Base-by-base conservation (phyloP, 2,329 filamentous ascomycete species). In the Stemphylium lycopersici region DNA sequence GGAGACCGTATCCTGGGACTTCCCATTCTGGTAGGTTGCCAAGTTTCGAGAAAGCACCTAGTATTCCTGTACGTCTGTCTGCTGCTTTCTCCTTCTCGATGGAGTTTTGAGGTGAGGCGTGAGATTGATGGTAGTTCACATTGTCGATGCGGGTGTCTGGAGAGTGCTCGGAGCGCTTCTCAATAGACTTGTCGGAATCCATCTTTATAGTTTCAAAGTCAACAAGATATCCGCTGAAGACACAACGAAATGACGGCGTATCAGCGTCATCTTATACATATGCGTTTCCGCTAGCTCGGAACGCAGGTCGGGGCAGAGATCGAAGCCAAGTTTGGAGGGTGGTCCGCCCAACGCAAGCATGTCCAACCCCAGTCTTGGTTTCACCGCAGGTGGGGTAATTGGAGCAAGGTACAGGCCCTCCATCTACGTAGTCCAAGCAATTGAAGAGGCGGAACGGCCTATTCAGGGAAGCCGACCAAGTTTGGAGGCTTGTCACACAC, bases 21-120 rank as follows among this genome's bases (percentile, higher is more conserved):
- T 56, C 20, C 56, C 58, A 62, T 39, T 63, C 58, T 38, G 58
- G 61, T 3, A 63, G 43, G n/a, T 59, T 48, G 13, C 59, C 61
- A 3, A 64, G 48, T 20, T 37, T 56, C 6, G 57, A 49, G 34
- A 59, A 56, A 2, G 34, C 24, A 22, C 58, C 52, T 11, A 46
- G 12, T 0, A 56, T n/a, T 1, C 56, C 53, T 3, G n/a, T 24
- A 18, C 48, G 46, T 8, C 43, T 39, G 3, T 48, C 20, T 16
- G 39, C 29, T 20, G 16, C 40, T 12, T 59, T 54, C 34, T 53
- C 44, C 33, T 52, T 43, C 34, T 46, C 45, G 11, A 48, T 45
- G 0, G 18, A 18, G 1, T 44, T n/a, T 4, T 55, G 42, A 7
- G 48, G 34, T 13, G 31, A 44, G 16, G 24, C 16, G 15, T 24